Base-by-base conservation (phyloP, 2,329 filamentous ascomycete genomes). In the Pseudonectria foliicola region DNA sequence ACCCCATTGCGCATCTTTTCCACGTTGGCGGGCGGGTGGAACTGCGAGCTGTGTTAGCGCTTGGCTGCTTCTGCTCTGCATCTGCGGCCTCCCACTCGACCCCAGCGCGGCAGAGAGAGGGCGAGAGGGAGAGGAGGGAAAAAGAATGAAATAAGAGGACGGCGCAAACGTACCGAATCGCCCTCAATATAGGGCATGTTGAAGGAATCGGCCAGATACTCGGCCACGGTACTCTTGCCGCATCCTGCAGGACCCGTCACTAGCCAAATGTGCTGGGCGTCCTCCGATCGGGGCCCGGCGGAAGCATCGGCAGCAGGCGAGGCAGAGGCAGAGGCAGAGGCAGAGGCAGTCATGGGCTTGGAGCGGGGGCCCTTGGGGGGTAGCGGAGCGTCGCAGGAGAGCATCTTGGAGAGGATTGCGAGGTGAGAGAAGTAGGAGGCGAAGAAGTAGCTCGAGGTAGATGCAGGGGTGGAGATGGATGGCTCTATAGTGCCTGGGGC, bases 1-100 rank as follows among this genome's bases (percentile, higher is more conserved):
- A 79, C 80, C 48, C 86, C 86, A 48, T 72, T 73, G 54, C 75
- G 72, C 92, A 98, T 98, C 64, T 96, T 98, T 35, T 89, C 81
- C 50, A 89, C 80, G 64, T 90, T 95, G 53, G 82, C 71, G 23
- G 73, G 64, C 1, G 85, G 79, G 46, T 88, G 85, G 57, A 81
- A 95, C 78, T 82, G 48, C 23, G 12, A 32, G 13, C n/a, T 33
- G 37, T 48, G 45, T 59, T 52, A 55, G 49, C 45, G 31, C 28
- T 28, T 13, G 18, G 7, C 7, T 14, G 16, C 6, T 6, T 13
- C 11, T 6, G n/a, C 16, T 6, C 21, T 24, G 16, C 16, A n/a
- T n/a, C 18, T n/a, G 15, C 10, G n/a, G n/a, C n/a, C n/a, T n/a
- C n/a, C n/a, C n/a, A n/a, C n/a, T n/a, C n/a, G n/a, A n/a, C n/a